Evolutionary conservation across 768 basidiomycete genomes (phyloP).

Genomic region (Asterophora lycoperdoides): DNA sequence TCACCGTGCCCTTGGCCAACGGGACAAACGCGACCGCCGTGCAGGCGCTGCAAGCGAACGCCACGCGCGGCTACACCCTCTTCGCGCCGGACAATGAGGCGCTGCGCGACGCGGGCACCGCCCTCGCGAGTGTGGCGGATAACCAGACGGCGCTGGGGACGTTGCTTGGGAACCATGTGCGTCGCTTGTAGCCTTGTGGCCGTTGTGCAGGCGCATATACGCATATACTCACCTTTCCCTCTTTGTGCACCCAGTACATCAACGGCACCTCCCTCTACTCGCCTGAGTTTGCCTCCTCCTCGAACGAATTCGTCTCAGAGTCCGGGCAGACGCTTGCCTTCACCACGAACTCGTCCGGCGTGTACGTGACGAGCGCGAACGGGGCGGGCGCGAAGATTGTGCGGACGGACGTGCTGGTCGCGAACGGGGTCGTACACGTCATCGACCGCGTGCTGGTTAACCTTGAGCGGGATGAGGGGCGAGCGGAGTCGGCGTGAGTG

Average conservation of each 20-base stretch:
- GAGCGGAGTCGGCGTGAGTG: too few relatives aligned
- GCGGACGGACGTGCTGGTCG: constrained; percentile 52
- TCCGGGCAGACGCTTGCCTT: constrained; percentile 53
- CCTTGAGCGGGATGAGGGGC: too few relatives aligned
- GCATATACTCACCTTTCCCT: not conserved
- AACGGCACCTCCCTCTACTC: constrained; percentile 70
- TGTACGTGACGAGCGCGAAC: constrained; percentile 43
- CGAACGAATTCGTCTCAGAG: constrained; percentile 38
- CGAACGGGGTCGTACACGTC: constrained; percentile 69
- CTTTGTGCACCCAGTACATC: constrained; percentile 39
- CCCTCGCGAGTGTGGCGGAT: constrained; percentile 27
- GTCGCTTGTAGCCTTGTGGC: constrained; percentile 19
- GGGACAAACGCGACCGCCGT: constrained; percentile 33
- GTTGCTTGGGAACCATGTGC: constrained; percentile 59
- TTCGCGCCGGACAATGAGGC: constrained; percentile 62
- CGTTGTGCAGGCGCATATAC: too few relatives aligned
- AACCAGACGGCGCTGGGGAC: constrained; percentile 44
- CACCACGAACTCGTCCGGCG: constrained; percentile 50
- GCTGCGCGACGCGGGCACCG: constrained; percentile 32
- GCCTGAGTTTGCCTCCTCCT: constrained; percentile 36
- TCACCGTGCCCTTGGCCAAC: constrained; percentile 17
- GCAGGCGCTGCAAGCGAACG: constrained; percentile 29
- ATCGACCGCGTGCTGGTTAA: constrained; percentile 54
- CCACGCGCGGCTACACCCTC: constrained; percentile 54
- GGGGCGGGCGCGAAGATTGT: constrained; percentile 46